Evolutionary conservation across 208 protist genomes (phyloP).

Genomic region (Leishmania gerbilli): DNA sequence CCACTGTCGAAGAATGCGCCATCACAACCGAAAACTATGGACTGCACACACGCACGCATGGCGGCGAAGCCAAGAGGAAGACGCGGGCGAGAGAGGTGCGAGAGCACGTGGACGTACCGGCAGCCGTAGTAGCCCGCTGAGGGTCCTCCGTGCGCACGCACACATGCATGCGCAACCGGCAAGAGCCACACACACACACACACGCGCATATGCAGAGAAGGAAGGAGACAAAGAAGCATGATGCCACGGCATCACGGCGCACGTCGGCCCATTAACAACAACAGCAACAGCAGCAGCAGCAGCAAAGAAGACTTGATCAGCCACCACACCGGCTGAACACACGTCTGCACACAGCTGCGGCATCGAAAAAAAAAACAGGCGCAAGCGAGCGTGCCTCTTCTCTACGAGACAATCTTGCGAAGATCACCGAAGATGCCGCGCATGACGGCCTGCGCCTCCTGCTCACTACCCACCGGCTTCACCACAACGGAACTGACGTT

Average conservation of each 20-base stretch:
- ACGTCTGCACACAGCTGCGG: not conserved
- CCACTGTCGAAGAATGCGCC: not conserved
- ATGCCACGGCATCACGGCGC: not conserved
- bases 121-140: not conserved
- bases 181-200: not conserved
- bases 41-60: not conserved
- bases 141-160: not conserved
- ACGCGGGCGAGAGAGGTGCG: not conserved
- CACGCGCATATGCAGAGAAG: not conserved
- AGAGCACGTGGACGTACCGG: not conserved
- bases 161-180: not conserved
- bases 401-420: conserved; percentile 13
- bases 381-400: not conserved
- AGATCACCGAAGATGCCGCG: conserved; percentile 32
- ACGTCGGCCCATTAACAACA: not conserved
- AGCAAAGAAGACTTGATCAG: not conserved
- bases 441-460: conserved; percentile 40
- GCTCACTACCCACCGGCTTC: conserved; percentile 30
- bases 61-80: not conserved
- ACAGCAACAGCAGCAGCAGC: not conserved
- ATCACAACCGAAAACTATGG: not conserved
- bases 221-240: not conserved
- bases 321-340: not conserved
- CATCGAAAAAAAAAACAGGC: not conserved
- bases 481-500: conserved; percentile 36